Evolutionary conservation across 2,329 filamentous ascomycete genomes (phyloP).

Genomic region (Talaromyces verruculosus): DNA sequence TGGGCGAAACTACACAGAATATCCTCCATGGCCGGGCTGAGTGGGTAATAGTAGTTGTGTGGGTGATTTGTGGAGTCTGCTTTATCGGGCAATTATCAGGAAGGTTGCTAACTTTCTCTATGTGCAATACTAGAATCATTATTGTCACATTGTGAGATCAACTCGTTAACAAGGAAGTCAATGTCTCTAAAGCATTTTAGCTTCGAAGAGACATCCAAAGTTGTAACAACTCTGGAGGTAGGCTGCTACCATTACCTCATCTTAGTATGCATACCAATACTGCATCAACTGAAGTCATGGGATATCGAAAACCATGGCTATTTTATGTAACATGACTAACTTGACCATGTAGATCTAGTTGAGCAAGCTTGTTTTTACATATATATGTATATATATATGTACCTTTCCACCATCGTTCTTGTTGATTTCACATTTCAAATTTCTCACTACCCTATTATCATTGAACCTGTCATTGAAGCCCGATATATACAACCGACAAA

Average conservation of each 20-base stretch:
- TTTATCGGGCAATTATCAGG: background rate
- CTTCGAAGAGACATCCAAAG: background rate
- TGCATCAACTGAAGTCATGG: background rate
- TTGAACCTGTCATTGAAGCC: background rate
- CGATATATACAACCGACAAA: background rate
- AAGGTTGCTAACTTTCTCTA: background rate
- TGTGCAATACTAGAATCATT: background rate
- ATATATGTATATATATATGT: slow-evolving; percentile 3
- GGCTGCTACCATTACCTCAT: background rate
- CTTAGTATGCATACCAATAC: background rate
- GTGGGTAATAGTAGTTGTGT: background rate
- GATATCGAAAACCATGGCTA: background rate
- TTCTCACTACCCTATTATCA: background rate
- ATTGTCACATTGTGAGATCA: background rate
- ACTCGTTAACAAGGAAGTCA: background rate
- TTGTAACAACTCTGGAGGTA: background rate
- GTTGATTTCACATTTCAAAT: background rate
- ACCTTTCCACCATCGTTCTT: background rate
- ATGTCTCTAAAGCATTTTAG: background rate
- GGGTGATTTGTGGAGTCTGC: background rate
- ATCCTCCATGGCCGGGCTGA: background rate
- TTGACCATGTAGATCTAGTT: background rate
- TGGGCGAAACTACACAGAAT: background rate
- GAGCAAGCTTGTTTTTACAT: background rate
- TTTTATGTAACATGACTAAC: slow-evolving; percentile 4